A percentile compares a stretch with the other conserved stretches of the same genome.
phyloP scores from a whole-genome alignment of 148 eudicot genomes.

The Dianthus caryophyllus region DNA sequence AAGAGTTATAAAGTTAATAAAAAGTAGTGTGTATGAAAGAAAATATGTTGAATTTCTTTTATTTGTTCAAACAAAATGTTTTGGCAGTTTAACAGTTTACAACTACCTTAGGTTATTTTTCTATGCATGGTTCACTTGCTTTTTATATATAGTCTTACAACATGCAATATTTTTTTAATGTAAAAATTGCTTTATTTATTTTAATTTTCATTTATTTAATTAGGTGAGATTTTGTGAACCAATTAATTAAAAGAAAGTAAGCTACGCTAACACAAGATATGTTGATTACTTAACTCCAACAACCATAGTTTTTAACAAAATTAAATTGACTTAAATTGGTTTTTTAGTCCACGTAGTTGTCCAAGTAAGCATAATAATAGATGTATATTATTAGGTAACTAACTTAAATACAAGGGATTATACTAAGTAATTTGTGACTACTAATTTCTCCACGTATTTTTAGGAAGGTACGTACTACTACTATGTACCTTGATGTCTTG shows the following conservation, averaged over 20 bases:
- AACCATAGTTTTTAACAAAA: constrained; percentile 25
- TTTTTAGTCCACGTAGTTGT: constrained; percentile 24
- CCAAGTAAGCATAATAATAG: constrained; percentile 6
- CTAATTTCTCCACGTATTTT: not conserved
- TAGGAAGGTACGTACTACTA: constrained; percentile 1
- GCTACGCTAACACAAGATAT: constrained; percentile 36
- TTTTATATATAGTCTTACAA: constrained; percentile 21
- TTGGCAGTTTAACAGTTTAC: constrained; percentile 53
- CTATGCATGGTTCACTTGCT: constrained; percentile 18
- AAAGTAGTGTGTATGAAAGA: constrained; percentile 28
- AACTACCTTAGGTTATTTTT: constrained; percentile 33
- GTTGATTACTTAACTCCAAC: constrained; percentile 53
- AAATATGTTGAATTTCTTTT: constrained; percentile 23
- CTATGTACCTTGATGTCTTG: too few species aligned
- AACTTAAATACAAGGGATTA: constrained; percentile 1
- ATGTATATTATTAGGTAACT: constrained; percentile 26
- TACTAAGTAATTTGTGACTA: not conserved
- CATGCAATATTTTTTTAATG: not conserved
- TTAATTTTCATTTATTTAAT: constrained; percentile 1
- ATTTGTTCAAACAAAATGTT: constrained; percentile 15
- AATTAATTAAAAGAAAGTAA: constrained; percentile 22
- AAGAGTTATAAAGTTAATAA: constrained; percentile 14
- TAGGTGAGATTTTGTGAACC: constrained; percentile 28
- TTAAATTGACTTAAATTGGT: not conserved
- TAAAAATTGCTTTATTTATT: not conserved